Evolutionary conservation across 345 rosid species (phyloP), one percentile per base, ranked within the genome.

Genomic region (Acer saccharum): DNA sequence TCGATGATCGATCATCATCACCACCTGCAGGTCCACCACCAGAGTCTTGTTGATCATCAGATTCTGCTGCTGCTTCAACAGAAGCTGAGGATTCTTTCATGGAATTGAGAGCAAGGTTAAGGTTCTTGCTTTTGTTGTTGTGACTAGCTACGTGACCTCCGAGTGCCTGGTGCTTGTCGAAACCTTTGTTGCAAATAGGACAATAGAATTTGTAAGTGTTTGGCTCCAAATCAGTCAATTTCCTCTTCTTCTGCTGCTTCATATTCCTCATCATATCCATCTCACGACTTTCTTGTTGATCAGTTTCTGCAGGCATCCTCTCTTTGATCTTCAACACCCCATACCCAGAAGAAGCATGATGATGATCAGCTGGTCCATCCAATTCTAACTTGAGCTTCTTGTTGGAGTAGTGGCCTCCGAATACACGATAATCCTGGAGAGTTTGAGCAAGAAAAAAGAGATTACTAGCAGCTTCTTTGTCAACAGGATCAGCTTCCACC

Each of bases 61-160:
- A 77, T 46, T 43, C 80, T 9, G 14, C 50, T 46, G 4, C 52
- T 52, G 67, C 50, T 41, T 41, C 78, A 27, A 16, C 64, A 8
- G 17, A n/a, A 16, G 76, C 20, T 62, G 78, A 67, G 13, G 78
- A 76, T 35, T 76, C 72, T 39, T 76, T 65, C 27, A 32, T 46
- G 39, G 12, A 10, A 68, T 43, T 71, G 23, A 43, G 10, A 27
- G 29, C 29, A 60, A 54, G 58, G 27, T 69, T 61, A 60, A 54
- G 58, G 27, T 69, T 61, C 84, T 74, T 83, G 78, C 39, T 58
- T 75, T 83, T 89, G 81, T 83, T 87, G 81, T 80, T 89, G 74
- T 86, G 91, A 55, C 93, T 89, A 9, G 90, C 86, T 66, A 81
- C 77, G 61, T 89, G 91, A 62, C 93, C 89, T 41, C 89, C 93